Percentiles rank a stretch among this genome's conserved stretches.
Conservation (phyloP, 257 asterid genomes). For the Solanum virginianum region DNA sequence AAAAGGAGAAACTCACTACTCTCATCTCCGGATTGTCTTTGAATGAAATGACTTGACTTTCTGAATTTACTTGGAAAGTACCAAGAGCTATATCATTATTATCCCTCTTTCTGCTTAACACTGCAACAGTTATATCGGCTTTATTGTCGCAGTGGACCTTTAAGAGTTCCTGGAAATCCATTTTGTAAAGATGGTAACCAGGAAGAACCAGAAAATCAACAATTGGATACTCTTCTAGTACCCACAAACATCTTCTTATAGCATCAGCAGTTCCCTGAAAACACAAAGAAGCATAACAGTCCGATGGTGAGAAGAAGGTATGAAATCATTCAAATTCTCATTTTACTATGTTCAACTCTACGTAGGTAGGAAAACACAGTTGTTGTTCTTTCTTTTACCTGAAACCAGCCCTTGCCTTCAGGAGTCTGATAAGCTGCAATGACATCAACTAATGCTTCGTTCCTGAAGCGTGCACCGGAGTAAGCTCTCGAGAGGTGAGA, state of each 20-base stretch:
- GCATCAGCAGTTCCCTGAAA: slow-evolving; percentile 88
- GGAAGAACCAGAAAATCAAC: slow-evolving; percentile 65
- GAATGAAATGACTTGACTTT: slow-evolving; percentile 36
- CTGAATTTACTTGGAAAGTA: slow-evolving; percentile 24
- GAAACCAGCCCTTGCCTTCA: slow-evolving; percentile 68
- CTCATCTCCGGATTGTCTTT: slow-evolving; percentile 14
- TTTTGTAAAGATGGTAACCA: slow-evolving; percentile 78
- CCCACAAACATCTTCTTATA: slow-evolving; percentile 65
- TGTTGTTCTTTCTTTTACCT: slow-evolving; percentile 23
- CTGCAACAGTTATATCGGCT: slow-evolving; percentile 52
- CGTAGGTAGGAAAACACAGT: too few species aligned
- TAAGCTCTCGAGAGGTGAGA: slow-evolving; percentile 85
- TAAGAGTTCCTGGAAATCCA: slow-evolving; percentile 67
- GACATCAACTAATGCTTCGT: slow-evolving; percentile 69
- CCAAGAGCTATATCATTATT: slow-evolving; percentile 41
- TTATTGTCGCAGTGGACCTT: slow-evolving; percentile 29
- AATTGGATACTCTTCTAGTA: slow-evolving; percentile 54
- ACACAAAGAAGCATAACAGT: not conserved
- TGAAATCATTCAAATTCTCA: not conserved
- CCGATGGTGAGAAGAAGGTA: not conserved
- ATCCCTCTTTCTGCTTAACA: slow-evolving; percentile 12
- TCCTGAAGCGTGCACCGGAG: slow-evolving; percentile 37
- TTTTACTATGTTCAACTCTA: too few species aligned
- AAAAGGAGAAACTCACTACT: not conserved
- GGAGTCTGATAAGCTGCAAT: slow-evolving; percentile 79